Conservation (phyloP, 176 grass and related monocot genomes). For the Eragrostis nindensis region DNA sequence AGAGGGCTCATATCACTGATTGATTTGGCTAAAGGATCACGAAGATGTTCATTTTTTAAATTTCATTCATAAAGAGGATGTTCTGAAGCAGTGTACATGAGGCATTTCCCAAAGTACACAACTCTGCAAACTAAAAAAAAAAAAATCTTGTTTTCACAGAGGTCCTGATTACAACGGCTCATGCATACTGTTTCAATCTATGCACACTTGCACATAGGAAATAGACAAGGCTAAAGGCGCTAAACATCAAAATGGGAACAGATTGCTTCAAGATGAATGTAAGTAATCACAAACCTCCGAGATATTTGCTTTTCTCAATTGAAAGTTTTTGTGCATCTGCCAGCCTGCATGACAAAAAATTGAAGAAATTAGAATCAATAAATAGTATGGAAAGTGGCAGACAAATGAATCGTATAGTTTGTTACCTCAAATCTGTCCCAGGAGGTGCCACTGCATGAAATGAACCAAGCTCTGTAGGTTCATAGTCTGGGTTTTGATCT, state of each 20-base stretch:
- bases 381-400: constrained; percentile 14
- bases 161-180: not conserved
- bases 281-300: constrained; percentile 72
- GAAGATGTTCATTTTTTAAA: not conserved
- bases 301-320: constrained; percentile 99
- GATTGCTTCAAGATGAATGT: not conserved
- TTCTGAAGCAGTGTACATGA: constrained; percentile 9
- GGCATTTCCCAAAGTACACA: not conserved
- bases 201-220: not conserved
- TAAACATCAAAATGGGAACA: not conserved
- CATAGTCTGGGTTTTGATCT: constrained; percentile 99
- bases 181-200: not conserved
- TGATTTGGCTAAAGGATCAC: not conserved
- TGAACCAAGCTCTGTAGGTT: constrained; percentile 92
- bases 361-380: not conserved
- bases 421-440: constrained; percentile 85
- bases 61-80: constrained; percentile 14
- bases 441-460: constrained; percentile 99
- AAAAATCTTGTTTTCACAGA: constrained; percentile 13
- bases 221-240: not conserved
- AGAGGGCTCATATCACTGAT: not conserved
- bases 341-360: constrained; percentile 50
- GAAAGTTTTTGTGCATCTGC: constrained; percentile 93
- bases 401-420: constrained; percentile 43
- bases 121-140: not conserved